Percentiles rank a stretch among this genome's conserved stretches.
Evolutionary conservation across 805 yeast species (phyloP).

Genomic region (Suhomyces prunicola): DNA sequence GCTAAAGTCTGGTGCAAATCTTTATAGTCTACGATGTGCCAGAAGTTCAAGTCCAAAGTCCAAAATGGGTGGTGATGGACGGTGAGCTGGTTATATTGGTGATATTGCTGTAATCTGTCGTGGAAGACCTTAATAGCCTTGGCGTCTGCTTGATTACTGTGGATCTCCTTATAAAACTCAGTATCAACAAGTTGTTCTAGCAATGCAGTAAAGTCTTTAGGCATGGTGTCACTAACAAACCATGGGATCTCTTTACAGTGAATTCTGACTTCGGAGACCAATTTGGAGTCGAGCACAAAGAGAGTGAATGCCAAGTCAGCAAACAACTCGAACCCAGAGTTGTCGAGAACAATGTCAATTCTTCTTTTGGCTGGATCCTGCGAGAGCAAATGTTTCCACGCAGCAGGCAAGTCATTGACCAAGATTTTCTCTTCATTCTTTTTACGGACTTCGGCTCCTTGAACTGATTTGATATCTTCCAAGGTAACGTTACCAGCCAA

Average conservation of each 20-base stretch:
- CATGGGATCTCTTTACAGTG: constrained; percentile 93
- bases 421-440: constrained; percentile 76
- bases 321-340: constrained; percentile 92
- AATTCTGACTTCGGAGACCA: constrained; percentile 61
- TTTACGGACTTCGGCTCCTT: constrained; percentile 84
- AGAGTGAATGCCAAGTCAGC: constrained; percentile 72
- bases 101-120: constrained; percentile 19
- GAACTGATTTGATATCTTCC: constrained; percentile 87
- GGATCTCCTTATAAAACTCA: constrained; percentile 46
- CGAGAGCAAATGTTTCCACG: constrained; percentile 53
- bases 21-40: constrained; percentile 67
- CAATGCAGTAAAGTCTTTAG: constrained; percentile 67
- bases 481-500: constrained; percentile 77
- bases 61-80: constrained; percentile 67
- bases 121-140: constrained; percentile 21
- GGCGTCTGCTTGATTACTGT: constrained; percentile 15
- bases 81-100: constrained; percentile 17
- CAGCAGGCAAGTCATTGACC: constrained; percentile 66
- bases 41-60: constrained; percentile 77
- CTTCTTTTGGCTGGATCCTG: constrained; percentile 35
- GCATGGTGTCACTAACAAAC: constrained; percentile 96
- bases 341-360: constrained; percentile 83
- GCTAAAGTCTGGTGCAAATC: constrained; percentile 59
- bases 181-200: constrained; percentile 54
- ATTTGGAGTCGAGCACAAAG: constrained; percentile 57